Evolutionary conservation across 768 basidiomycete genomes (phyloP).

Genomic region (Clathrus columnatus): DNA sequence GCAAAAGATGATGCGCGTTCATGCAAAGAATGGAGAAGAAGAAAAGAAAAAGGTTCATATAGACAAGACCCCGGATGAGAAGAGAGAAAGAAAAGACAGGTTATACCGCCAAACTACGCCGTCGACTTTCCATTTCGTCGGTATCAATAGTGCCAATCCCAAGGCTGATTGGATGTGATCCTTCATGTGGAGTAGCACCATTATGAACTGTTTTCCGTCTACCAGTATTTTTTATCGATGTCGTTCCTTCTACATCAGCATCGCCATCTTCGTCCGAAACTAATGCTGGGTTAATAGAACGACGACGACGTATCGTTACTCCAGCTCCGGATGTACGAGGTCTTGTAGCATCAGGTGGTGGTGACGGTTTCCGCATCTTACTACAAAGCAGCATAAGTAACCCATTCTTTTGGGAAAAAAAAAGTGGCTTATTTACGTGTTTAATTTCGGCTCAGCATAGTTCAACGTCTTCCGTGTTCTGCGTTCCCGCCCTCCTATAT

Average conservation of each 20-base stretch:
- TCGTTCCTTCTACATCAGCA: constrained; percentile 29
- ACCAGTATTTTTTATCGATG: constrained; percentile 15
- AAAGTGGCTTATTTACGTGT: constrained; percentile 49
- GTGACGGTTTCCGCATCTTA: constrained; percentile 85
- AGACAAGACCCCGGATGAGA: neutral
- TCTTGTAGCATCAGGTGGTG: constrained; percentile 29
- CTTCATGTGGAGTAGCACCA: constrained; percentile 31
- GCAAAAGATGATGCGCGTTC: too few species aligned
- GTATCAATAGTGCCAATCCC: too few species aligned
- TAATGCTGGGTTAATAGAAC: constrained; percentile 36
- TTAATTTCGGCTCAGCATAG: constrained; percentile 81
- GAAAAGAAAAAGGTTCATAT: neutral
- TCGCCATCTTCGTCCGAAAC: constrained; percentile 19
- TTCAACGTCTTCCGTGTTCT: constrained; percentile 71
- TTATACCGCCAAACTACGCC: neutral
- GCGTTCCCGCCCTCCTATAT: constrained; percentile 38
- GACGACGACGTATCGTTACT: constrained; percentile 22
- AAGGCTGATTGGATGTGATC: constrained; percentile 30
- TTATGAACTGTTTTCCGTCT: constrained; percentile 28
- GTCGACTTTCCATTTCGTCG: neutral
- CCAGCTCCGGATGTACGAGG: neutral
- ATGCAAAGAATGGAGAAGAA: neutral
- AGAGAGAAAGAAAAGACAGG: neutral
- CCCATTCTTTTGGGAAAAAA: neutral
- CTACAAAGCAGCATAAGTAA: constrained; percentile 27